These are phyloP conservation scores for Candida ulmi DNA, from an alignment of 805 yeast genomes.

Conservation along the genomic window DNA sequence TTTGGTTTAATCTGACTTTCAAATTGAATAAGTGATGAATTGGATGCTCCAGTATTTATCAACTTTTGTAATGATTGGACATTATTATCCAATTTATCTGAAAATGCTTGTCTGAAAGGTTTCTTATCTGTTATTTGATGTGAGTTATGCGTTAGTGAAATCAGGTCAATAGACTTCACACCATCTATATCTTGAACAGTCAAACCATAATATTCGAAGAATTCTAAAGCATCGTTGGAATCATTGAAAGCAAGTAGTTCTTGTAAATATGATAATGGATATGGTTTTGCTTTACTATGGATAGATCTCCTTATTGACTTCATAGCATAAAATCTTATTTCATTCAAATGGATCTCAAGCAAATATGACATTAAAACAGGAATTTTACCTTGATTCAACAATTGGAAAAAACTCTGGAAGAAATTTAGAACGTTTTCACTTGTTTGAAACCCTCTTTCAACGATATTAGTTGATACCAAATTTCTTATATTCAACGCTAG, in stretches of 20 bases:
- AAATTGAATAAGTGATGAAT: conserved; percentile 3
- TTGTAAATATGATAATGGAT: conserved; percentile 42
- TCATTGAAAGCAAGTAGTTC: conserved; percentile 63
- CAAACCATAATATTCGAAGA: conserved; percentile 62
- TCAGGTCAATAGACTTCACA: conserved; percentile 34
- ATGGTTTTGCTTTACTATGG: conserved; percentile 68
- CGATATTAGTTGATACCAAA: conserved; percentile 51
- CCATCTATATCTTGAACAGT: conserved; percentile 32
- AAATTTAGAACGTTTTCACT: conserved; percentile 56
- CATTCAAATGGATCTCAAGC: conserved; percentile 75
- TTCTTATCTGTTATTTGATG: conserved; percentile 30
- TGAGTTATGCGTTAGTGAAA: conserved; percentile 33
- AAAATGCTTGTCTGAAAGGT: conserved; percentile 43
- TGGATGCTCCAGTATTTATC: conserved; percentile 20
- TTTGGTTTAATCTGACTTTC: not conserved
- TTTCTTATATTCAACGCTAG: conserved; percentile 68
- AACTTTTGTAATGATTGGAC: conserved; percentile 27
- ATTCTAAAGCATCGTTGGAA: conserved; percentile 43
- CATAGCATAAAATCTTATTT: conserved; percentile 68
- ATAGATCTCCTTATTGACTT: conserved; percentile 58
- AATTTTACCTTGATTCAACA: conserved; percentile 40
- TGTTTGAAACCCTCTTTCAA: conserved; percentile 46
- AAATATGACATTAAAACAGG: conserved; percentile 72
- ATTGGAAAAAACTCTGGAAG: conserved; percentile 58
- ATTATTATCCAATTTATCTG: conserved; percentile 36